Evolutionary conservation across 2,329 filamentous ascomycete species (phyloP), one percentile per base, ranked within the genome.

Genomic region (Colletotrichum sp.): DNA sequence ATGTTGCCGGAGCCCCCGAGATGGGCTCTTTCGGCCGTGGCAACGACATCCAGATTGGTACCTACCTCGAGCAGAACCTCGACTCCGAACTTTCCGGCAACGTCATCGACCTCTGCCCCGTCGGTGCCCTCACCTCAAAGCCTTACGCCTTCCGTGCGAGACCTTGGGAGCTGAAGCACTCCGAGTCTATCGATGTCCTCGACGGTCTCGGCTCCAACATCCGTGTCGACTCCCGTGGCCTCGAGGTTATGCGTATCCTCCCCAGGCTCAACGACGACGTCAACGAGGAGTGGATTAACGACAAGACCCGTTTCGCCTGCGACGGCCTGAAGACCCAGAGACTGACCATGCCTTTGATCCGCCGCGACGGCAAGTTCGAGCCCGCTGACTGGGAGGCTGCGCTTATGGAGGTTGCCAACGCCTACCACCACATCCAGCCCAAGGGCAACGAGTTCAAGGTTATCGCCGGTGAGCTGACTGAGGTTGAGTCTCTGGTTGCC

Each of bases 231-330:
- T 94, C 96, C 73, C 93, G 97, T 82, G 97, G 97, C 75, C 89
- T 98, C 78, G 96, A 98, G 87, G 96, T 99, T 67, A 98, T 99
- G 96, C 94, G 97, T 80, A 90, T 99, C 76, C 84, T 98, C 18
- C 97, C 97, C 75, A 92, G 97, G 81, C 90, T 99, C 76, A 99
- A 99, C 84, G 97, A 99, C 83, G 96, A 98, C 81, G 92, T 99
- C 81, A 99, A 99, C 85, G 97, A 99, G 88, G 97, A 99, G 86
- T 99, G 97, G 97, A 98, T 99, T 85, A 97, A 98, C 86, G 97
- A 99, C 89, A 99, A 98, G 90, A 93, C 95, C 55, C 93, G 97
- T 78, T 99, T 98, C 84, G 96, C 97, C 56, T 98, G 96, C 84
- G 97, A 99, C 84, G 97, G 97, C 65, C 90, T 99, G 79, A 98